Evolutionary conservation across 2,329 filamentous ascomycete species (phyloP).

Genomic region (Scedosporium boydii): DNA sequence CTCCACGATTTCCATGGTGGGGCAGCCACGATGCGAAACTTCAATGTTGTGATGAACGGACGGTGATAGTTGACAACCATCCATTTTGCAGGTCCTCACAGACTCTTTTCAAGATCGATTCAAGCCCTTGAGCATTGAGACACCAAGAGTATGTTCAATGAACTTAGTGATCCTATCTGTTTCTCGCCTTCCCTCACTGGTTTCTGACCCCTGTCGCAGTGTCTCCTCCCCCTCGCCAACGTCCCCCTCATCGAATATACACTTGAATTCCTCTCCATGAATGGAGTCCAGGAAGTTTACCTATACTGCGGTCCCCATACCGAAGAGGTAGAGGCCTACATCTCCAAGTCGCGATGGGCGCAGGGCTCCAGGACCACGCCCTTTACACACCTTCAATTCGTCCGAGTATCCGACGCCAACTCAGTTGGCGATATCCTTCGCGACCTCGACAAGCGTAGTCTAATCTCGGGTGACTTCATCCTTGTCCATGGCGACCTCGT

Average conservation of each 20-base stretch:
- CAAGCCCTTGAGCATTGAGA: slow-evolving; percentile 78
- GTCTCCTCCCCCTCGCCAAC: slow-evolving; percentile 86
- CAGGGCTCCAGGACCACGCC: slow-evolving; percentile 46
- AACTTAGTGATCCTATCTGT: not conserved
- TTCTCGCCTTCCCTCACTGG: not conserved
- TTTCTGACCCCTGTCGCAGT: slow-evolving; percentile 39
- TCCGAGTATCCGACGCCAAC: slow-evolving; percentile 72
- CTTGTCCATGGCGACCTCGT: slow-evolving; percentile 89
- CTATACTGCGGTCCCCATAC: slow-evolving; percentile 86
- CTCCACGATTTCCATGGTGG: not conserved
- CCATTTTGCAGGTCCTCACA: slow-evolving; percentile 60
- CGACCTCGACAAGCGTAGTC: slow-evolving; percentile 75
- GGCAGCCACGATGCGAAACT: not conserved
- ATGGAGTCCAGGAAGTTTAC: slow-evolving; percentile 88
- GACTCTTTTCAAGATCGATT: slow-evolving; percentile 94
- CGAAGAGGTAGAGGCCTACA: slow-evolving; percentile 78
- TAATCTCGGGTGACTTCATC: slow-evolving; percentile 86
- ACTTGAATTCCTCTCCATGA: slow-evolving; percentile 89
- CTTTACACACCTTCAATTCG: slow-evolving; percentile 73
- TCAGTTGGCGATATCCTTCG: slow-evolving; percentile 92
- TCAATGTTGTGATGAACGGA: not conserved
- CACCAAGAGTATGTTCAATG: slow-evolving; percentile 61
- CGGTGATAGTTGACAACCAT: not conserved
- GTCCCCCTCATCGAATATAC: slow-evolving; percentile 96
- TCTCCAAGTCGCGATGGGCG: slow-evolving; percentile 67